These are phyloP conservation scores for Zarea fungicola DNA, from an alignment of 2,329 filamentous ascomycete genomes.

Conservation along the genomic window DNA sequence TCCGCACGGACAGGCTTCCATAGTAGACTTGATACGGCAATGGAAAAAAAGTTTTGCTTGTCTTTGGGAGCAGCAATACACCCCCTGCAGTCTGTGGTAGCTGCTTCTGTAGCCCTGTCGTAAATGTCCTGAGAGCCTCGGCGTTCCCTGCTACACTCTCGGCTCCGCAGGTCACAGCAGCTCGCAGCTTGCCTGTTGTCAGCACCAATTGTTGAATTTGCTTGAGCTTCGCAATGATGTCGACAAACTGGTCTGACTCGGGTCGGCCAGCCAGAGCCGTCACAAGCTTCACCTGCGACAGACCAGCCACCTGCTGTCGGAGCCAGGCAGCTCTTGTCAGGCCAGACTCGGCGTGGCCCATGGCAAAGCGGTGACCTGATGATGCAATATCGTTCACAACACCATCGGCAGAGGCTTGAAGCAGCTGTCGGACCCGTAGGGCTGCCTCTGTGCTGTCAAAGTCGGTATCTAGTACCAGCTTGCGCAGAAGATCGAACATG, in stretches of 20 bases:
- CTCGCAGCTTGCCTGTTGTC: conserved; percentile 62
- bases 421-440: conserved; percentile 75
- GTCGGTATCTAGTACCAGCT: conserved; percentile 78
- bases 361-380: conserved; percentile 81
- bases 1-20: conserved; percentile 74
- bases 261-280: conserved; percentile 70
- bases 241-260: conserved; percentile 62
- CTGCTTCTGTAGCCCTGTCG: conserved; percentile 34
- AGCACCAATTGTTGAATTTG: conserved; percentile 76
- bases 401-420: conserved; percentile 82
- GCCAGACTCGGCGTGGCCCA: conserved; percentile 75
- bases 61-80: conserved; percentile 35
- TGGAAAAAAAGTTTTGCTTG: conserved; percentile 80
- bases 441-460: conserved; percentile 81
- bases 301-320: conserved; percentile 80
- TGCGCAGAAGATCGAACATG: conserved; percentile 83
- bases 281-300: conserved; percentile 83
- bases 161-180: conserved; percentile 78
- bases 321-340: conserved; percentile 67
- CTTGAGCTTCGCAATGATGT: conserved; percentile 79
- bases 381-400: conserved; percentile 89
- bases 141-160: conserved; percentile 69
- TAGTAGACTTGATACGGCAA: conserved; percentile 98
- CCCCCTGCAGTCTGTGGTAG: conserved; percentile 36
- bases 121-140: conserved; percentile 63